These are phyloP conservation scores for Verticillium dahliae DNA, from an alignment of 2,329 filamentous ascomycete genomes.

Conservation along the genomic window DNA sequence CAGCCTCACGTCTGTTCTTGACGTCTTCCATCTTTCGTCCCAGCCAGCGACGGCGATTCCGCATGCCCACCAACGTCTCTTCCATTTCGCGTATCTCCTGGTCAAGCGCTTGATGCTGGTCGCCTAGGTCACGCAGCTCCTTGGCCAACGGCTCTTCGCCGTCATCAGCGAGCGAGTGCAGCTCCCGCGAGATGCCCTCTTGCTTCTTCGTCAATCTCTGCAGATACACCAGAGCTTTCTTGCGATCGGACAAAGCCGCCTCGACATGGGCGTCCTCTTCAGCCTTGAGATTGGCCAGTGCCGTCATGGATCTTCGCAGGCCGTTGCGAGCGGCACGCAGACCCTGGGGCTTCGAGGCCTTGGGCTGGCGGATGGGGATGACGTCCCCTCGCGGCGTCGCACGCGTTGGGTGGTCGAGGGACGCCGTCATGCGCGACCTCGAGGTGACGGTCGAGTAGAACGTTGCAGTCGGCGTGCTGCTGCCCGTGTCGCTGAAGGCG, in stretches of 20 bases:
- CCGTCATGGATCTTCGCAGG: slow-evolving; percentile 55
- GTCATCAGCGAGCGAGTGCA: slow-evolving; percentile 47
- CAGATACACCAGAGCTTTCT: slow-evolving; percentile 51
- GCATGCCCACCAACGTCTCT: slow-evolving; percentile 54
- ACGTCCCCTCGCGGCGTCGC: slow-evolving; percentile 39
- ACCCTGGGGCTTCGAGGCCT: slow-evolving; percentile 39
- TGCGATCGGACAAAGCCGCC: slow-evolving; percentile 48
- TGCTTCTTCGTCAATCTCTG: slow-evolving; percentile 44
- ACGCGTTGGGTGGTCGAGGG: slow-evolving; percentile 32
- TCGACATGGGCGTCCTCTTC: slow-evolving; percentile 61
- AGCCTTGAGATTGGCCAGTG: slow-evolving; percentile 58
- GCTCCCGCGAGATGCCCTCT: slow-evolving; percentile 41
- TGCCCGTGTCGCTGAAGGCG: slow-evolving; percentile 31
- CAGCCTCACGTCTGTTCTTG: slow-evolving; percentile 60
- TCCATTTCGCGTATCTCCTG: slow-evolving; percentile 61
- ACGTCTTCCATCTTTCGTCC: slow-evolving; percentile 54
- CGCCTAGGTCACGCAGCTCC: slow-evolving; percentile 53
- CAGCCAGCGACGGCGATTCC: slow-evolving; percentile 52
- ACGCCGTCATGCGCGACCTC: slow-evolving; percentile 31
- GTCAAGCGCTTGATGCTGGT: slow-evolving; percentile 48
- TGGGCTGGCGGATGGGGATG: slow-evolving; percentile 55
- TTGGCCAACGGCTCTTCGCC: slow-evolving; percentile 51
- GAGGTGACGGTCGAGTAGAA: slow-evolving; percentile 32
- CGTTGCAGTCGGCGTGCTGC: slow-evolving; percentile 32
- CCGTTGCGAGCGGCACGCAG: slow-evolving; percentile 59